Conservation (phyloP, 768 basidiomycete species). For the Dendrothele bispora region DNA sequence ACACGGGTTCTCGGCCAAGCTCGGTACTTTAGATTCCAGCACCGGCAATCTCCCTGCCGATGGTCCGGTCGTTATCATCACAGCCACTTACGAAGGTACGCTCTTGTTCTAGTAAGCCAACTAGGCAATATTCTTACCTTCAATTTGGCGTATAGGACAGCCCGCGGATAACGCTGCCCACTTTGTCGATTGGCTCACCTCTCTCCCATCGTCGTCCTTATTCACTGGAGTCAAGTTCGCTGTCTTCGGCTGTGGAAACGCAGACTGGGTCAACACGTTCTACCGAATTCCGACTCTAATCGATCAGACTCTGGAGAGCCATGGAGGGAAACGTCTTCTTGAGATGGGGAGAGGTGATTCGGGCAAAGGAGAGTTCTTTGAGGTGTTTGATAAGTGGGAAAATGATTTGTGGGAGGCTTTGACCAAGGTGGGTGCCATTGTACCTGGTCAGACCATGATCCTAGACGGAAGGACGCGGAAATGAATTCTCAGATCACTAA, state of each 20-base stretch:
- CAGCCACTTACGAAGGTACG: conserved; percentile 47
- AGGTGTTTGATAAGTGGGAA: conserved; percentile 44
- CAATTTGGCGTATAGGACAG: conserved; percentile 26
- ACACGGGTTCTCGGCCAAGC: conserved; percentile 36
- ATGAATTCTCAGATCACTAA: neutral
- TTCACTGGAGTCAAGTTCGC: conserved; percentile 36
- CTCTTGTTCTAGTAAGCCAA: neutral
- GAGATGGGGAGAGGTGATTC: conserved; percentile 43
- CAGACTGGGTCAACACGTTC: conserved; percentile 48
- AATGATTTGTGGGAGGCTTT: conserved; percentile 36
- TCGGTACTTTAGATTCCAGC: conserved; percentile 41
- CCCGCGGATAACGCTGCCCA: conserved; percentile 49
- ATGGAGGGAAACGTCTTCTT: conserved; percentile 36
- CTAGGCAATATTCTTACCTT: neutral
- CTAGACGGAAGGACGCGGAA: no score
- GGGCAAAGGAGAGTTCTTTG: conserved; percentile 40
- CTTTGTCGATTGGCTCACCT: conserved; percentile 42
- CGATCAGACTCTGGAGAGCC: conserved; percentile 32
- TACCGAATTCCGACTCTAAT: conserved; percentile 43
- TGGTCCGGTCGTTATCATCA: conserved; percentile 44
- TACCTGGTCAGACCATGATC: neutral
- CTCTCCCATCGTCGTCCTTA: conserved; percentile 25
- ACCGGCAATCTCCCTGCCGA: conserved; percentile 37
- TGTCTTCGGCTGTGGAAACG: conserved; percentile 52
- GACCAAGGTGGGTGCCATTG: conserved; percentile 24